phyloP scores from a whole-genome alignment of 2,329 filamentous ascomycete species.

The Paracoccidioides brasiliensis region DNA sequence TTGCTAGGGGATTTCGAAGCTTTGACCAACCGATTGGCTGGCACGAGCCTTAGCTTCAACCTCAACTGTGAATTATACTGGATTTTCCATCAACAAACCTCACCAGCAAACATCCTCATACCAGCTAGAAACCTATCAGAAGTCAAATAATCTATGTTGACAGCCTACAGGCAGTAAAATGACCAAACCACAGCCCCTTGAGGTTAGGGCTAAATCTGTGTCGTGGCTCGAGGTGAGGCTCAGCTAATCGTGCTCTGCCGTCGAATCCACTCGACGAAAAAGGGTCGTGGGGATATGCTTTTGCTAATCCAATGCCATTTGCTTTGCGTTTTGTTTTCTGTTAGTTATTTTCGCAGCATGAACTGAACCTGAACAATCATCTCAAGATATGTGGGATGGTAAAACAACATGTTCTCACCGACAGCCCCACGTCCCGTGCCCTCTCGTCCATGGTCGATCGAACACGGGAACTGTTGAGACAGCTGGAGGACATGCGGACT shows the following conservation, averaged over 20 bases:
- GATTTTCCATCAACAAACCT: background rate
- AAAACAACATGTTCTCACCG: conserved; percentile 17
- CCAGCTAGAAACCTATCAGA: too few relatives aligned
- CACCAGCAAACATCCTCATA: background rate
- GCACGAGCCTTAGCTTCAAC: background rate
- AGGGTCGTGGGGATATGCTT: background rate
- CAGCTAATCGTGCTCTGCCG: background rate
- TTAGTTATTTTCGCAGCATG: conserved; percentile 30
- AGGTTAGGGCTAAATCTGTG: conserved; percentile 1
- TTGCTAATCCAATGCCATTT: conserved; percentile 1
- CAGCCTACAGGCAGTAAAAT: background rate
- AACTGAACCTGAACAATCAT: conserved; percentile 28
- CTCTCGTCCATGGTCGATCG: conserved; percentile 28
- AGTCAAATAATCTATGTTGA: background rate
- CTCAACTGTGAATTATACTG: background rate
- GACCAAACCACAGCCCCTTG: background rate
- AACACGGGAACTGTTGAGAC: conserved; percentile 25
- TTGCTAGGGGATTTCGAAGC: background rate
- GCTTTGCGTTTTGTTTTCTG: conserved; percentile 5
- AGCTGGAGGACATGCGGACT: conserved; percentile 23
- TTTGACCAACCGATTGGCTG: background rate
- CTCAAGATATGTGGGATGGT: conserved; percentile 26
- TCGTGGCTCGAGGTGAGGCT: conserved; percentile 16
- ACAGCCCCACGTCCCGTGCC: conserved; percentile 18
- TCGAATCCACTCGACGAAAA: background rate